Conservation (phyloP, 2,329 filamentous ascomycete species). For the Colletotrichum magnum region DNA sequence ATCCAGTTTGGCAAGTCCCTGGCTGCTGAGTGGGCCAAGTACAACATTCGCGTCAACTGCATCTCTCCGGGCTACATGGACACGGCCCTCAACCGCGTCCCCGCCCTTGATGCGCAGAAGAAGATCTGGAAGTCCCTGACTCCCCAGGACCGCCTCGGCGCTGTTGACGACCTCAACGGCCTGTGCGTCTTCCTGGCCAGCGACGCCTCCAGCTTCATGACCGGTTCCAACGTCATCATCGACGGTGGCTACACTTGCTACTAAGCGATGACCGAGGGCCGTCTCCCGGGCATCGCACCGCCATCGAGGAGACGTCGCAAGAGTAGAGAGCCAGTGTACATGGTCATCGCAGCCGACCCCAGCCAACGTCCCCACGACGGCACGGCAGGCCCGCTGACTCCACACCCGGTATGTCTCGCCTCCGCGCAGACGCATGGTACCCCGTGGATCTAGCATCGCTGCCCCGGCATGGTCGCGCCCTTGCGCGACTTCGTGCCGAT, state of each 20-base stretch:
- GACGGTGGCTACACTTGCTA: constrained; percentile 79
- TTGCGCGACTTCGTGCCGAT: constrained; percentile 41
- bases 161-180: constrained; percentile 83
- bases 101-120: constrained; percentile 84
- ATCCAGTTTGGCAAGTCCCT: constrained; percentile 85
- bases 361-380: constrained; percentile 12
- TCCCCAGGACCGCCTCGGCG: constrained; percentile 80
- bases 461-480: constrained; percentile 30
- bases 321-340: constrained; percentile 12
- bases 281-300: neutral
- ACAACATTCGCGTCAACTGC: constrained; percentile 85
- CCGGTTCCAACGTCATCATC: constrained; percentile 79
- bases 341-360: constrained; percentile 7
- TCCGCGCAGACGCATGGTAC: constrained; percentile 21
- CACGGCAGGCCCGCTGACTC: constrained; percentile 18
- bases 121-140: constrained; percentile 83
- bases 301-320: constrained; percentile 1
- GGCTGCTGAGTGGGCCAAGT: constrained; percentile 87
- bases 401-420: constrained; percentile 31
- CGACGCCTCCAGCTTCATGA: constrained; percentile 83
- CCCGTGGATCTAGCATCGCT: constrained; percentile 20
- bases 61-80: constrained; percentile 92
- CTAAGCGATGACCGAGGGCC: constrained; percentile 51
- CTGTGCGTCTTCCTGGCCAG: constrained; percentile 83
- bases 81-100: constrained; percentile 84